A percentile compares a stretch with the other conserved stretches of the same genome.
phyloP scores from a whole-genome alignment of 2,329 filamentous ascomycete species.

The Curvularia verruculosa region DNA sequence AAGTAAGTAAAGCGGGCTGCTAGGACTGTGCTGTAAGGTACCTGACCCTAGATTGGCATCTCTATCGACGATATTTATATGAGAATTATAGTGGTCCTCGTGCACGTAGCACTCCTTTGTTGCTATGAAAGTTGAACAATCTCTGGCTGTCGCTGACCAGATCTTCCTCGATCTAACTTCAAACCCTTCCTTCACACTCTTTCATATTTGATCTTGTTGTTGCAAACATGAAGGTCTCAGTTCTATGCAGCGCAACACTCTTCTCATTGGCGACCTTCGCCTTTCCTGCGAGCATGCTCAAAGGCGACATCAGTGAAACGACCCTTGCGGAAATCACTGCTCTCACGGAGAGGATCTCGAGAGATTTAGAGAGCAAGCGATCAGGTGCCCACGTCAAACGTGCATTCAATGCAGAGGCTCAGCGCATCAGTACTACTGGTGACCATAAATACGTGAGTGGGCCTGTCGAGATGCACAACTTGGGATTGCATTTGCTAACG shows the following conservation, averaged over 20 bases:
- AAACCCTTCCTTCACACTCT: conserved; percentile 4
- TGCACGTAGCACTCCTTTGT: conserved; percentile 1
- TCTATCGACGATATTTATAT: conserved; percentile 3
- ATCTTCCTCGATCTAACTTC: conserved; percentile 2
- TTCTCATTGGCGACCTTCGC: conserved; percentile 18
- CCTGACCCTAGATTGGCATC: conserved; percentile 5
- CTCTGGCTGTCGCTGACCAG: background rate
- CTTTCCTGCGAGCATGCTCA: conserved; percentile 22
- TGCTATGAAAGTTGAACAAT: conserved; percentile 4
- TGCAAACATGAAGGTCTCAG: conserved; percentile 16
- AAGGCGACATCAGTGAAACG: conserved; percentile 16
- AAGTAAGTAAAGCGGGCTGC: conserved; percentile 7
- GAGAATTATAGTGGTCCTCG: conserved; percentile 1
- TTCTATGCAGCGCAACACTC: conserved; percentile 18
- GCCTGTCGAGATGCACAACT: background rate
- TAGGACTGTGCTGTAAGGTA: conserved; percentile 2
- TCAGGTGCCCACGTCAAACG: conserved; percentile 11
- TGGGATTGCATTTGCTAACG: conserved; percentile 2
- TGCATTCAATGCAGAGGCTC: conserved; percentile 21
- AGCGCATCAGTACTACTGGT: conserved; percentile 20
- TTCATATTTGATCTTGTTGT: conserved; percentile 2
- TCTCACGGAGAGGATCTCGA: conserved; percentile 19
- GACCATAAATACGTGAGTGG: conserved; percentile 18
- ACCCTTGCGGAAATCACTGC: conserved; percentile 19
- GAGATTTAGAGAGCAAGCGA: conserved; percentile 14